Base-by-base conservation (phyloP, 306 rosid species). In the Phaseolus lunatus region DNA sequence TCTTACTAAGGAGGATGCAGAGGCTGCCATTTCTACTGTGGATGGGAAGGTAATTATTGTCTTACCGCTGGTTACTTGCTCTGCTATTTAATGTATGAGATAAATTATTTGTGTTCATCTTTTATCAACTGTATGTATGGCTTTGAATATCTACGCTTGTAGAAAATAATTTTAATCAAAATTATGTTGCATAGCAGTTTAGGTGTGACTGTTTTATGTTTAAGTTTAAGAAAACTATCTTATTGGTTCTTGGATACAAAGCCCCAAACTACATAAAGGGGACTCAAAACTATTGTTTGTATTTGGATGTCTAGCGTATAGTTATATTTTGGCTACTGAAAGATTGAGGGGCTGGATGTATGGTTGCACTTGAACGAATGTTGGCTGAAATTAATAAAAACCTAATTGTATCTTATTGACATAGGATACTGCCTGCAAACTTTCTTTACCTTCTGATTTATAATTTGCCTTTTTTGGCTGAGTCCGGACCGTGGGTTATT, bases 1-100 rank as follows among this genome's bases (percentile, higher is more conserved):
- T 70, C 73, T 69, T 44, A 90, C 93, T 14, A 72, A 61, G 78
- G 96, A 94, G 81, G 98, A 94, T 75, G 97, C 93, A 29, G 92
- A 87, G 59, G 87, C 87, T 73, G 98, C 95, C 59, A 70, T 94
- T 80, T 78, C 96, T 72, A 64, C 91, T 39, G 65, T 94, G 85
- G 87, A 90, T 59, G 98, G 97, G 72, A 92, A 90, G 96, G 97
- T 92, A 78, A 69, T 57, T 31, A n/a, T 75, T 76, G 59, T 76
- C 54, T 67, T 63, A 3, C 53, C 11, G 45, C 65, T 76, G 58
- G 50, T 19, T 67, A 48, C 64, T 69, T 76, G 16, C 56, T 70
- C 56, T 75, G 70, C 73, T 76, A 18, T 81, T 75, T 52, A 27
- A 7, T 50, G 27, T 24, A 59, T 26, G 3, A 26, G 10, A 58